These are phyloP conservation scores for Hymenochaete sp. DNA, from an alignment of 1,284 basidiomycete genomes.

Conservation along the genomic window DNA sequence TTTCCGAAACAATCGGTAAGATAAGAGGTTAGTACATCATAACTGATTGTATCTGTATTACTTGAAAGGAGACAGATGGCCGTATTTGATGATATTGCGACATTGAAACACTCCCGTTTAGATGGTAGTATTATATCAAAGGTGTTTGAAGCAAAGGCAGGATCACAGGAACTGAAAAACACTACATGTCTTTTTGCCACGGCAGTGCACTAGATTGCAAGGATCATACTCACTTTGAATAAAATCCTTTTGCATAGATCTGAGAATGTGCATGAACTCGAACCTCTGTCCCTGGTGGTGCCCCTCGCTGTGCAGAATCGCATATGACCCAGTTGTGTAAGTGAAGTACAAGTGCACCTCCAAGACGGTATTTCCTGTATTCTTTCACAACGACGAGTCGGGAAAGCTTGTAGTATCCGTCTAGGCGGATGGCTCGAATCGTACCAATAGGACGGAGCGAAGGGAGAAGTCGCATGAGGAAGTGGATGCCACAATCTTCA, in stretches of 20 bases:
- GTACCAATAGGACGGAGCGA: slow-evolving; percentile 59
- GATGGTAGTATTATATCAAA: neutral
- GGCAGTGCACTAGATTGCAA: too few species aligned
- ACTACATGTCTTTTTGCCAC: slow-evolving; percentile 2
- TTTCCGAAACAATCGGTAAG: neutral
- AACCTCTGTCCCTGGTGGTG: neutral
- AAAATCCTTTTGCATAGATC: neutral
- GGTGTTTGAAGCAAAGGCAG: neutral
- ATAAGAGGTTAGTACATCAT: neutral
- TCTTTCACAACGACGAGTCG: slow-evolving; percentile 60
- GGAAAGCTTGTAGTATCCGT: slow-evolving; percentile 39
- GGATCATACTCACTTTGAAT: neutral
- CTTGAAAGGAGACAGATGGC: neutral
- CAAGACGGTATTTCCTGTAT: slow-evolving; percentile 55
- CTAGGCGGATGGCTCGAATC: slow-evolving; percentile 32
- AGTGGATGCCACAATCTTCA: slow-evolving; percentile 36
- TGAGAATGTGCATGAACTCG: neutral
- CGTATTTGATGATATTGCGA: neutral
- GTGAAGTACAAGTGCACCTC: slow-evolving; percentile 49
- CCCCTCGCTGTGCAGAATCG: neutral
- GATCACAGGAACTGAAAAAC: slow-evolving; percentile 1
- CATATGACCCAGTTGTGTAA: slow-evolving; percentile 44
- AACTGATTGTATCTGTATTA: neutral
- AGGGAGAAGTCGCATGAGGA: slow-evolving; percentile 56
- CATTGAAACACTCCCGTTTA: too few species aligned